phyloP scores from a whole-genome alignment of 345 rosid genomes.

The Psidium friedrichsthalianum region DNA sequence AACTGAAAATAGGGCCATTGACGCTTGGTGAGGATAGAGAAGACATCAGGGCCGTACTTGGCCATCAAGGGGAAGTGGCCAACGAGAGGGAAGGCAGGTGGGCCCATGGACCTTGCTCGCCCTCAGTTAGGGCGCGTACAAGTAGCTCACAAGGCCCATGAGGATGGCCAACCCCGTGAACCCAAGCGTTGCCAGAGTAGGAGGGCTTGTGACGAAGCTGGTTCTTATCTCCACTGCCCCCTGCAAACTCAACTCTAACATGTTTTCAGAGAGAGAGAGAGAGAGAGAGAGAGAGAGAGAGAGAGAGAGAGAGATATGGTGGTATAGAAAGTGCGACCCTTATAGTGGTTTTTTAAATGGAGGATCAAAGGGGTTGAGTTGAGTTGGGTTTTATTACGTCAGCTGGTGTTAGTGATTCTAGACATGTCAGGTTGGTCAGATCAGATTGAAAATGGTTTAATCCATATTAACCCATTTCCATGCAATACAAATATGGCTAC shows the following conservation, averaged over 20 bases:
- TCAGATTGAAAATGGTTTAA: too few relatives aligned
- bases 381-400: not conserved
- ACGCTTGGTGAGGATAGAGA: constrained; percentile 64
- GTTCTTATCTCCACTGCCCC: not conserved
- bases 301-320: not conserved
- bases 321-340: not conserved
- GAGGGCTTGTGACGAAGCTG: not conserved
- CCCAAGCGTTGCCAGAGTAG: not conserved
- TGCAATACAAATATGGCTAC: too few relatives aligned
- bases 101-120: constrained; percentile 52
- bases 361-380: not conserved
- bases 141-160: constrained; percentile 49
- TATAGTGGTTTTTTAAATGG: not conserved
- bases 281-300: not conserved
- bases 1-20: constrained; percentile 34
- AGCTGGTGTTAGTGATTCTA: too few relatives aligned
- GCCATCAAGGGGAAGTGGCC: constrained; percentile 95
- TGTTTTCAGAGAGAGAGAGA: not conserved
- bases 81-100: constrained; percentile 38
- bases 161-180: constrained; percentile 56
- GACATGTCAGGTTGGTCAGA: too few relatives aligned
- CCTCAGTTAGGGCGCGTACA: constrained; percentile 15
- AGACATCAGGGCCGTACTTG: constrained; percentile 75
- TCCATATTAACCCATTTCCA: too few relatives aligned
- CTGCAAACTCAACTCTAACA: not conserved